A percentile compares a stretch with the other conserved stretches of the same genome.
Evolutionary conservation across 202 grass and related monocot species (phyloP).

Genomic region (Zizania palustris): DNA sequence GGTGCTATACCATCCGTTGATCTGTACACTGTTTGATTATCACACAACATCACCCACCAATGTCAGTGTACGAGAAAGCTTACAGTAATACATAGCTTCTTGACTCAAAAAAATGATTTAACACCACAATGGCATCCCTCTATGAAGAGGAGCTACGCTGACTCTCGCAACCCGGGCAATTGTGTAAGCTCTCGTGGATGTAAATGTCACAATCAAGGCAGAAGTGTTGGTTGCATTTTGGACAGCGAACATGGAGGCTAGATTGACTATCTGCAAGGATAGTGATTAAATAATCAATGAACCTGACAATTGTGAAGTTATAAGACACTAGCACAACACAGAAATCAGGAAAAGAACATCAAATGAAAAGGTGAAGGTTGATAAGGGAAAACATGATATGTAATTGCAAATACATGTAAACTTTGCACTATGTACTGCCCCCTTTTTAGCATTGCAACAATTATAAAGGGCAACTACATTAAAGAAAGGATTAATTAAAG

Average conservation of each 20-base stretch:
- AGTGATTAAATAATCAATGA: conserved; percentile 26
- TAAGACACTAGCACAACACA: background rate
- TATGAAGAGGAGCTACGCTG: conserved; percentile 44
- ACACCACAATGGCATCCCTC: conserved; percentile 24
- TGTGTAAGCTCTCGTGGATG: conserved; percentile 97
- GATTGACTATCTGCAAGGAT: conserved; percentile 58
- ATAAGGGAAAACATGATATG: background rate
- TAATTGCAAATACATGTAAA: background rate
- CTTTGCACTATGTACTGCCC: background rate
- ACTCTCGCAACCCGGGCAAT: conserved; percentile 95
- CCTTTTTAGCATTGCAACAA: background rate
- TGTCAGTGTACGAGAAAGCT: conserved; percentile 24
- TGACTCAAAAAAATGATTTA: conserved; percentile 1
- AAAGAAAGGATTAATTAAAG: conserved; percentile 1
- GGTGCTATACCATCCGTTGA: conserved; percentile 39
- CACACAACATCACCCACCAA: conserved; percentile 11
- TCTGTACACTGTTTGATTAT: conserved; percentile 35
- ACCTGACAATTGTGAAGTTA: background rate
- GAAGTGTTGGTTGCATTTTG: conserved; percentile 84
- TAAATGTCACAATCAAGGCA: conserved; percentile 98
- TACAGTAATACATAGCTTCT: background rate
- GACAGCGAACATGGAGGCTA: conserved; percentile 66
- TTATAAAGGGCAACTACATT: background rate
- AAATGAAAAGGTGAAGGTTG: background rate
- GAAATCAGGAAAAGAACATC: background rate